These are phyloP conservation scores for Citrus medica DNA, from an alignment of 345 rosid species.

Conservation along the genomic window DNA sequence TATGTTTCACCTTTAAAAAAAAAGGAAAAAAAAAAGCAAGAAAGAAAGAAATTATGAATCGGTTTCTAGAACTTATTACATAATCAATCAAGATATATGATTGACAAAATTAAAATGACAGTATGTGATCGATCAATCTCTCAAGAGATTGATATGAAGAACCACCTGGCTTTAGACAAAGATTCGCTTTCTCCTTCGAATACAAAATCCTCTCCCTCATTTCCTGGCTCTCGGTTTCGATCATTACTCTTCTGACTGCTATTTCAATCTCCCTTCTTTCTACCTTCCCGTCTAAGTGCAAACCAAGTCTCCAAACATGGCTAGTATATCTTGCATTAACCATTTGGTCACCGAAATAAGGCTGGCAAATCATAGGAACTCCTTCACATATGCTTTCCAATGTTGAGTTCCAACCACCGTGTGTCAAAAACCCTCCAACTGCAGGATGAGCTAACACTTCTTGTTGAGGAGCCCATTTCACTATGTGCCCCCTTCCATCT, in stretches of 20 bases:
- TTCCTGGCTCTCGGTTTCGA: not conserved
- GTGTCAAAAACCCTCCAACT: not conserved
- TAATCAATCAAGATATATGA: not conserved
- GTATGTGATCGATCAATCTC: not conserved
- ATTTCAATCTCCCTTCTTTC: not conserved
- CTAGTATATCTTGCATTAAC: not conserved
- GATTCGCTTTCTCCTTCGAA: not conserved
- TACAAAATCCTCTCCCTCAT: not conserved
- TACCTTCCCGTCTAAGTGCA: not conserved
- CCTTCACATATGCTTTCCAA: not conserved
- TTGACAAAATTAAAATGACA: not conserved
- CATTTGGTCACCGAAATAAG: not conserved
- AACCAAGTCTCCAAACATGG: not conserved
- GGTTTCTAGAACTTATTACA: not conserved
- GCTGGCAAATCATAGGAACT: not conserved
- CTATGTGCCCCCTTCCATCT: not conserved
- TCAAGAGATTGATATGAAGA: not conserved
- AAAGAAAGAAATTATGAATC: not conserved
- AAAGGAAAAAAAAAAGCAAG: no score
- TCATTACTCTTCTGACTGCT: not conserved
- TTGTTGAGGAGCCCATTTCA: not conserved
- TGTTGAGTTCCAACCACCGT: not conserved
- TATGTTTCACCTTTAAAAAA: no score
- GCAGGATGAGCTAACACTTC: not conserved
- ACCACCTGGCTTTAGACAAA: not conserved